Evolutionary conservation across 305 asterid genomes (phyloP), one percentile per base, ranked within the genome.

Genomic region (Fraxinus latifolia): DNA sequence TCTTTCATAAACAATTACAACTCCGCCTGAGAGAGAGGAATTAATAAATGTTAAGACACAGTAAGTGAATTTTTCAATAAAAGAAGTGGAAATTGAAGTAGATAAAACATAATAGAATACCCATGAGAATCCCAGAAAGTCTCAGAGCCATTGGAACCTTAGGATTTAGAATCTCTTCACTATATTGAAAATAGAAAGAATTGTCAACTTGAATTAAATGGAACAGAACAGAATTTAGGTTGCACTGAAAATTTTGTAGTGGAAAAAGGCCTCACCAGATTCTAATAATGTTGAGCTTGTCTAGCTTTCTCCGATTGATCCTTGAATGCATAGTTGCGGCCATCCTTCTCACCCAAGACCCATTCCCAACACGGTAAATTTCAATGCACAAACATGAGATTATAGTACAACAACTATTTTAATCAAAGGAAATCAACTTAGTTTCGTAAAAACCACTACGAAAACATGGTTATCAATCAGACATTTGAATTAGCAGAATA

Each of bases 121-220:
- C 99, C 99, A 95, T 95, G 83, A 95, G 97, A 85, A 95, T 94
- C 81, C 97, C 97, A 37, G 99, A 95, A 62, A 95, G 98, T 78
- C 99, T 89, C 81, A 95, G 94, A 82, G 99, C 98, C 99, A 95
- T 92, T 0, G 99, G 99, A 80, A 94, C 96, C 1, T 96, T 85
- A 32, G 99, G 99, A 83, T 95, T 92, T 60, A 95, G 84, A 77
- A 95, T 94, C 89, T 95, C 91, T 87, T 95, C 99, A 72, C 98
- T 94, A 87, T 72, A 55, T 2, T 42, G 44, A 80, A 73, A 76
- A 32, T 74, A 80, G 7, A 33, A 62, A 31, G 42, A 70, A 68
- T 29, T 68, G 75, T 31, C 19, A 78, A 80, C 55, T 4, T 42
- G 74, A 65, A 76, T 80, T 81, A 76, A 81, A 77, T 67, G 5